A percentile compares a stretch with the other conserved stretches of the same genome.
phyloP scores from a whole-genome alignment of 768 basidiomycete species.

The Amanita thiersii region DNA sequence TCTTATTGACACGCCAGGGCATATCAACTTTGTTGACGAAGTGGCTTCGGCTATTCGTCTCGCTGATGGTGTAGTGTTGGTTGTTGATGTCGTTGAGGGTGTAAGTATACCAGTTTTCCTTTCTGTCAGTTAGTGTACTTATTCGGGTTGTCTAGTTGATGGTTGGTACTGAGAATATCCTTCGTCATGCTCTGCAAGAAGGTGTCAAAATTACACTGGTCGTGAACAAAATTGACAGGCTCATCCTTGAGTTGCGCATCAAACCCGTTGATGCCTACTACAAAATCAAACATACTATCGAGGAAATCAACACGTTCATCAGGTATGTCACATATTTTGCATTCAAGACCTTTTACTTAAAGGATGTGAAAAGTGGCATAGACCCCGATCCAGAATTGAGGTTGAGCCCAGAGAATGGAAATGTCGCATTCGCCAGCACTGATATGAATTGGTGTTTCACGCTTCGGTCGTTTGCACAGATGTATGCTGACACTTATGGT shows the following conservation, averaged over 20 bases:
- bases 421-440: conserved; percentile 94
- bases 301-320: conserved; percentile 96
- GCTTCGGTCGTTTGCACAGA: conserved; percentile 84
- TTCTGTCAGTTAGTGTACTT: conserved; percentile 9
- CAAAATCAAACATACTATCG: conserved; percentile 98
- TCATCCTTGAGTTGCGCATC: conserved; percentile 93
- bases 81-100: conserved; percentile 98
- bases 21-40: conserved; percentile 98
- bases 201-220: conserved; percentile 84
- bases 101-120: conserved; percentile 37
- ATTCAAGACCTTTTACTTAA: conserved; percentile 6
- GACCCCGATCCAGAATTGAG: conserved; percentile 84
- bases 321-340: conserved; percentile 40
- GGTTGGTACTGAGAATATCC: conserved; percentile 84
- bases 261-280: conserved; percentile 96
- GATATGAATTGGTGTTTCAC: conserved; percentile 99
- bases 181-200: conserved; percentile 88
- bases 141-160: conserved; percentile 51
- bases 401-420: conserved; percentile 90
- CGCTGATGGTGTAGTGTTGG: conserved; percentile 85
- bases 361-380: conserved; percentile 45
- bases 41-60: conserved; percentile 83
- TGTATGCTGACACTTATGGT: conserved; percentile 95
- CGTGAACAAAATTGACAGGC: conserved; percentile 95
- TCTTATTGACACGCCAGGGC: conserved; percentile 94